Conservation (phyloP, 176 grass and related monocot genomes). For the Oryza glaberrima region DNA sequence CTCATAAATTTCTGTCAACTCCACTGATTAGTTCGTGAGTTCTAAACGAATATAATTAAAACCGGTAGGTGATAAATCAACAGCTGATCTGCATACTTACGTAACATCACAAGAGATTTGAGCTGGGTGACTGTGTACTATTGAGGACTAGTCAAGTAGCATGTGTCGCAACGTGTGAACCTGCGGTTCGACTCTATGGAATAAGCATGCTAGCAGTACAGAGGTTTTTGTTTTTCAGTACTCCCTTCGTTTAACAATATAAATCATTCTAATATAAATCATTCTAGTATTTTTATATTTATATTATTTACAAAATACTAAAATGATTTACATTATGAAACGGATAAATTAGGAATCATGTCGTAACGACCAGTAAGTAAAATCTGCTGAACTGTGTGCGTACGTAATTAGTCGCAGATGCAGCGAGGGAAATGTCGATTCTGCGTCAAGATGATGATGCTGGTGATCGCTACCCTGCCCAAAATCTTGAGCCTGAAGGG, state of each 20-base stretch:
- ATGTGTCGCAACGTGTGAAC: neutral
- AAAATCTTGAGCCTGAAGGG: conserved; percentile 54
- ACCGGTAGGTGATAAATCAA: neutral
- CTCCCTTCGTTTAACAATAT: no score
- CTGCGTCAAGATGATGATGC: conserved; percentile 39
- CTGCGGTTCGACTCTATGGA: neutral
- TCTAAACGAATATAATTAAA: neutral
- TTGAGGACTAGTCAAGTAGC: neutral
- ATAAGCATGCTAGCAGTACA: neutral
- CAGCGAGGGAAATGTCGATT: conserved; percentile 7
- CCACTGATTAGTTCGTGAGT: neutral
- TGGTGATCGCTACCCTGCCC: conserved; percentile 33
- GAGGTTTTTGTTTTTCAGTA: neutral
- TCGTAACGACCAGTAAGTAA: conserved; percentile 13
- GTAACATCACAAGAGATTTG: neutral
- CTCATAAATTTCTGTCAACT: neutral
- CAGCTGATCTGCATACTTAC: neutral
- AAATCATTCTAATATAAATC: no score
- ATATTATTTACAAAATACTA: no score
- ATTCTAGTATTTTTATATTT: no score
- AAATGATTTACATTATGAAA: no score
- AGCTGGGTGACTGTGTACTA: neutral
- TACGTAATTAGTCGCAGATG: neutral
- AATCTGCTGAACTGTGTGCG: neutral
- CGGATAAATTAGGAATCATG: neutral